phyloP scores from a whole-genome alignment of 768 basidiomycete species.

The Leccinum aurantiacum region DNA sequence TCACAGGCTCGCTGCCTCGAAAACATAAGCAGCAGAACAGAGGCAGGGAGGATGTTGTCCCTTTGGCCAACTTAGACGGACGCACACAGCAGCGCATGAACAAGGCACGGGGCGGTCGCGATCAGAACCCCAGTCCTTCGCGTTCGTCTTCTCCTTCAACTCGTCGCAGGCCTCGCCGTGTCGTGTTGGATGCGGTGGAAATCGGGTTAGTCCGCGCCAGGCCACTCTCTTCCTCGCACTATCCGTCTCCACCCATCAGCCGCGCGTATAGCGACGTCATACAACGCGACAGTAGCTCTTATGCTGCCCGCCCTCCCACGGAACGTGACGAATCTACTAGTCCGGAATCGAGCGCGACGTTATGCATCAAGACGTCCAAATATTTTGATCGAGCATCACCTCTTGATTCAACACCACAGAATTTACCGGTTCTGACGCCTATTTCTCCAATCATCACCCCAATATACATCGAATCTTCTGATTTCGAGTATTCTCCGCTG shows the following conservation, averaged over 20 bases:
- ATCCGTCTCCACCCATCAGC: conserved; percentile 10
- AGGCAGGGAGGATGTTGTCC: too few species aligned
- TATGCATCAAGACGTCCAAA: conserved; percentile 18
- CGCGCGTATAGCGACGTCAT: background rate
- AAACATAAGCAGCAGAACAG: too few species aligned
- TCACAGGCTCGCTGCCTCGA: too few species aligned
- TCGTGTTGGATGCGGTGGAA: conserved; percentile 21
- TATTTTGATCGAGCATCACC: conserved; percentile 12
- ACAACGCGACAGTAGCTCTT: background rate
- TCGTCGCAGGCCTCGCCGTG: conserved; percentile 2
- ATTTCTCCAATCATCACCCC: conserved; percentile 8
- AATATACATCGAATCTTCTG: conserved; percentile 6
- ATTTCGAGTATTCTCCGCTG: conserved; percentile 1
- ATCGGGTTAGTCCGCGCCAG: conserved; percentile 3
- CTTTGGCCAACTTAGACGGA: too few species aligned
- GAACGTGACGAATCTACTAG: background rate
- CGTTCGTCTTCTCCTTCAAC: background rate
- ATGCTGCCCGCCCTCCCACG: too few species aligned
- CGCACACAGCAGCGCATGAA: too few species aligned
- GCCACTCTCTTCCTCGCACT: background rate
- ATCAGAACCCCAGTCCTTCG: background rate
- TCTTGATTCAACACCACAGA: background rate
- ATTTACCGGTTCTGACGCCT: background rate
- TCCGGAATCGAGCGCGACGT: background rate
- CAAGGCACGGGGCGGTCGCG: background rate